Conservation (phyloP, 73 alveolate genomes). For the Tetrahymena borealis region DNA sequence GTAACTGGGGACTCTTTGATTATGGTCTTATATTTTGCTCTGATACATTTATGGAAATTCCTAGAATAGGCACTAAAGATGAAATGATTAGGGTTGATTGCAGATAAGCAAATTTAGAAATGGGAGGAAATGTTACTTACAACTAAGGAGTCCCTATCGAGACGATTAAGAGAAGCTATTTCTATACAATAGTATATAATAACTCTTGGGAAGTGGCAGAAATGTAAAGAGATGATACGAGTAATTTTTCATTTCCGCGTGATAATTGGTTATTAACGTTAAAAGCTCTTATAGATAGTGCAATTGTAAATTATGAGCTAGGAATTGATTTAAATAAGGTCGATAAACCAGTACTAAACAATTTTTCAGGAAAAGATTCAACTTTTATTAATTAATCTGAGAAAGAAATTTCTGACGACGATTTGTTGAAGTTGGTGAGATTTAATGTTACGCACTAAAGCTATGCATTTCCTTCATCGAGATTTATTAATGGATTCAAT, state of each 20-base stretch:
- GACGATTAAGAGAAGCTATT: neutral
- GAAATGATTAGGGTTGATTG: neutral
- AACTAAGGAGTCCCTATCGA: neutral
- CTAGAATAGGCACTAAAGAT: neutral
- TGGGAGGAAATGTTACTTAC: neutral
- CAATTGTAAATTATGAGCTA: neutral
- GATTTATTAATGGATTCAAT: neutral
- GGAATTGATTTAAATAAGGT: neutral
- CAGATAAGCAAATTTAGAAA: neutral
- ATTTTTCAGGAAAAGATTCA: no score
- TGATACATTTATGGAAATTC: neutral
- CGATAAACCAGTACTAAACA: no score
- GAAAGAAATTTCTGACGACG: no score
- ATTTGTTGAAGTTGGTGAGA: neutral
- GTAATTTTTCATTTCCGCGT: neutral
- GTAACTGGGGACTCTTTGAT: neutral
- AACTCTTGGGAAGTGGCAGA: neutral
- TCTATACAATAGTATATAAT: neutral
- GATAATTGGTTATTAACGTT: neutral
- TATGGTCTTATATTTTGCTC: neutral
- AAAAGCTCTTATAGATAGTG: neutral
- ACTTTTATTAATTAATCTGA: no score
- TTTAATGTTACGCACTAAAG: neutral
- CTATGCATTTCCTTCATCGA: neutral
- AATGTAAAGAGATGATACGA: neutral